phyloP scores from a whole-genome alignment of 164 flowering plant genomes.

The Magnolia kwangsiensis region DNA sequence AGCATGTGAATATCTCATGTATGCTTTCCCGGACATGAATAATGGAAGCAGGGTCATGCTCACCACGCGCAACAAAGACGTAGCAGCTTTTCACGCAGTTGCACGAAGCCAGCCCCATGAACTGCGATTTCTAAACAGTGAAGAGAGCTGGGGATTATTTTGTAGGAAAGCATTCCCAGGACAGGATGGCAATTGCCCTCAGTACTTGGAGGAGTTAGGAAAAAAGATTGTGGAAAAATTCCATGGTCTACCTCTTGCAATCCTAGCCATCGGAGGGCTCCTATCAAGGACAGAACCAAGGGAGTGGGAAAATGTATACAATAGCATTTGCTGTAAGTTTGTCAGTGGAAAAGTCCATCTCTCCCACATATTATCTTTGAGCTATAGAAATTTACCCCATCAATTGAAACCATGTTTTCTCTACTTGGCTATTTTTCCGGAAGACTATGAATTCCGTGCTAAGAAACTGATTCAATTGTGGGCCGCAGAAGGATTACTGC shows the following conservation, averaged over 20 bases:
- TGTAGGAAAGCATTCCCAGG: not conserved
- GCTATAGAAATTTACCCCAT: conserved; percentile 14
- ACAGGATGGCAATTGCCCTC: not conserved
- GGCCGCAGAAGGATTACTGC: conserved; percentile 1
- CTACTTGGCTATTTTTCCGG: not conserved
- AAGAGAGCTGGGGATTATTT: not conserved
- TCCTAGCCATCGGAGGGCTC: conserved; percentile 9
- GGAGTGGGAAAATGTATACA: not conserved
- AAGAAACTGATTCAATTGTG: conserved; percentile 1
- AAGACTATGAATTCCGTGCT: not conserved
- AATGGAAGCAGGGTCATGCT: not conserved
- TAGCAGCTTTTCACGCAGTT: not conserved
- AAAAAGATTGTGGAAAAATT: not conserved
- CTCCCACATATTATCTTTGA: not conserved
- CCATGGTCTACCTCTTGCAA: conserved; percentile 14
- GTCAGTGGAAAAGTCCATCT: not conserved
- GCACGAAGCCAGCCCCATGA: not conserved
- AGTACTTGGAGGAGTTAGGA: not conserved
- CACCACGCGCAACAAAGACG: not conserved
- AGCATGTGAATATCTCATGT: not conserved
- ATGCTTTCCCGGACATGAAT: not conserved
- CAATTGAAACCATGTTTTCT: conserved; percentile 12
- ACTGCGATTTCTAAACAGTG: not conserved
- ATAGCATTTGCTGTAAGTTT: not conserved
- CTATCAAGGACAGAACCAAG: not conserved